A percentile compares a stretch with the other conserved stretches of the same genome.
phyloP scores from a whole-genome alignment of 805 yeast genomes.

The Komagataella ulmi region DNA sequence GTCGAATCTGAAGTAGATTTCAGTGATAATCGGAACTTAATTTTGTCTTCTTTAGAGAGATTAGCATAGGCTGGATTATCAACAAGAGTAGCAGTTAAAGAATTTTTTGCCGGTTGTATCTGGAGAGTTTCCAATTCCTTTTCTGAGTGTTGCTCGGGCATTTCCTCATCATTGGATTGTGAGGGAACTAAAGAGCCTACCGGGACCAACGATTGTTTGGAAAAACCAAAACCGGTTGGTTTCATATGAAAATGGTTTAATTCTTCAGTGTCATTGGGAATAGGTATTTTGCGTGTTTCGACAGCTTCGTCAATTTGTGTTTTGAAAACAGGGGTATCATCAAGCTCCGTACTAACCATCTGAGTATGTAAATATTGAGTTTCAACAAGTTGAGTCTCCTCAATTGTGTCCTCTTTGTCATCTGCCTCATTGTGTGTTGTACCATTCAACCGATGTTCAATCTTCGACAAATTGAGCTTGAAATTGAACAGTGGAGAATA shows the following conservation, averaged over 20 bases:
- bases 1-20: not conserved
- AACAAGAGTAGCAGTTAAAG: not conserved
- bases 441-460: not conserved
- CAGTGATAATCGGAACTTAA: not conserved
- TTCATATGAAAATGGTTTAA: not conserved
- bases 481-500: not conserved
- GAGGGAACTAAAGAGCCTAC: not conserved
- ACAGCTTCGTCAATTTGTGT: not conserved
- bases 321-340: not conserved
- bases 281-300: not conserved
- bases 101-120: not conserved
- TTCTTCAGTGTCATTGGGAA: not conserved
- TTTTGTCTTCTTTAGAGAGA: not conserved
- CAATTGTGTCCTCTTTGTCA: not conserved
- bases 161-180: not conserved
- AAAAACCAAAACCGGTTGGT: not conserved
- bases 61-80: not conserved
- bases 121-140: not conserved
- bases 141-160: not conserved
- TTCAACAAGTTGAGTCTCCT: not conserved
- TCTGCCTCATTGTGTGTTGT: not conserved
- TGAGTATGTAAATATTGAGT: not conserved
- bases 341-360: not conserved
- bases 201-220: not conserved
- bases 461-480: not conserved